phyloP scores from a whole-genome alignment of 345 rosid species.

The Hypericum androsaemum region DNA sequence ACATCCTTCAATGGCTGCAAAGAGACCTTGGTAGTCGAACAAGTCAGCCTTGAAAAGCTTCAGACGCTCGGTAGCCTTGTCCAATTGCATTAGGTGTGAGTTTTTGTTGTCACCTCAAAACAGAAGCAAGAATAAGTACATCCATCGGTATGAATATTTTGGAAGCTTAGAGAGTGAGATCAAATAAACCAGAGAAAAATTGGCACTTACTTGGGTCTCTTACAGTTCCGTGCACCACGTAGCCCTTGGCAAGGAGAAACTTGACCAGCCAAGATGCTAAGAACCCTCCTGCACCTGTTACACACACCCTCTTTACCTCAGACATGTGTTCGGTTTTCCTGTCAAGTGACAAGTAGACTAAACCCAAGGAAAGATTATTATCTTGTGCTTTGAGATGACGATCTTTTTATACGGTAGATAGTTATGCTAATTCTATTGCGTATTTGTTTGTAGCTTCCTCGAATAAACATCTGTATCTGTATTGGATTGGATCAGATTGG shows the following conservation, averaged over 20 bases:
- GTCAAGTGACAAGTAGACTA: no score
- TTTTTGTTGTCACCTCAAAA: slow-evolving; percentile 32
- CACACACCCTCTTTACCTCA: slow-evolving; percentile 23
- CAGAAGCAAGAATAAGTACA: neutral
- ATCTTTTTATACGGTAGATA: no score
- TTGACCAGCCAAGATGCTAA: slow-evolving; percentile 41
- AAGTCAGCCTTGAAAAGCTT: slow-evolving; percentile 35
- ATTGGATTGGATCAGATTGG: no score
- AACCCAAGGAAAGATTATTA: no score
- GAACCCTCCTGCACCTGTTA: slow-evolving; percentile 57
- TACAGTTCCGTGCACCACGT: slow-evolving; percentile 47
- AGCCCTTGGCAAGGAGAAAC: slow-evolving; percentile 43
- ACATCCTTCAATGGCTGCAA: slow-evolving; percentile 36
- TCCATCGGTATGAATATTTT: neutral
- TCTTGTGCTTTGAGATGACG: no score
- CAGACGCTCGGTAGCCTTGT: slow-evolving; percentile 30
- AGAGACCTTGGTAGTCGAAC: slow-evolving; percentile 29
- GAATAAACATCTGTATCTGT: no score
- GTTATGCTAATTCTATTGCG: no score
- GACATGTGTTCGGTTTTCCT: neutral
- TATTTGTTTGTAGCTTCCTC: no score
- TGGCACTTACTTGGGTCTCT: slow-evolving; percentile 37
- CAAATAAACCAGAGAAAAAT: neutral
- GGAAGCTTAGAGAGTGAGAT: neutral
- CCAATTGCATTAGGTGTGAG: slow-evolving; percentile 32